A percentile compares a stretch with the other conserved stretches of the same genome.
Evolutionary conservation across 2,329 filamentous ascomycete genomes (phyloP).

Genomic region (Aureobasidium sp.): DNA sequence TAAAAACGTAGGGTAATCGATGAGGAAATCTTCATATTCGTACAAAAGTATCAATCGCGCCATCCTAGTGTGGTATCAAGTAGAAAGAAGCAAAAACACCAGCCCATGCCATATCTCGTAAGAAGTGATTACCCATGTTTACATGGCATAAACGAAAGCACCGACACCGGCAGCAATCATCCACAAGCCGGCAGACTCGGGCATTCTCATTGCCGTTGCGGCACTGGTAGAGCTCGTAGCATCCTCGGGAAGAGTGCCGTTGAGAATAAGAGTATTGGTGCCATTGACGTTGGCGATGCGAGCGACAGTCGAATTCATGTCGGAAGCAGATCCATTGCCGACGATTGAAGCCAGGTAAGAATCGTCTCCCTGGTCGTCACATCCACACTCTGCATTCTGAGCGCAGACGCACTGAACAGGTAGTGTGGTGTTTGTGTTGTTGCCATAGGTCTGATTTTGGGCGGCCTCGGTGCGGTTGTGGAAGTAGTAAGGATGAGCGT

Average conservation of each 20-base stretch:
- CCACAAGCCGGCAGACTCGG: slow-evolving; percentile 34
- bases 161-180: slow-evolving; percentile 33
- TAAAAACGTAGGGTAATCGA: background rate
- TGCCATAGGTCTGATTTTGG: slow-evolving; percentile 17
- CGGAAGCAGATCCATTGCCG: slow-evolving; percentile 51
- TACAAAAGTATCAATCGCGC: background rate
- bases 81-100: background rate
- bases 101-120: slow-evolving; percentile 10
- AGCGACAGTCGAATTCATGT: slow-evolving; percentile 58
- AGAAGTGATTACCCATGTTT: slow-evolving; percentile 2
- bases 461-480: slow-evolving; percentile 42
- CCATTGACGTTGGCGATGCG: slow-evolving; percentile 57
- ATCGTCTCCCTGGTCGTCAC: slow-evolving; percentile 59
- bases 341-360: slow-evolving; percentile 56
- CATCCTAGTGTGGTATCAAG: slow-evolving; percentile 4
- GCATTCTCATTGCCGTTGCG: slow-evolving; percentile 14
- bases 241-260: slow-evolving; percentile 60
- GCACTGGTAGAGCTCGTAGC: slow-evolving; percentile 32
- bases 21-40: background rate
- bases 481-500: slow-evolving; percentile 49
- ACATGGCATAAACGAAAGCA: slow-evolving; percentile 30
- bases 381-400: slow-evolving; percentile 53
- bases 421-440: slow-evolving; percentile 49
- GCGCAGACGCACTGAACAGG: slow-evolving; percentile 58
- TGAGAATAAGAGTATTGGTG: slow-evolving; percentile 59